Evolutionary conservation across 2,329 filamentous ascomycete species (phyloP), one percentile per base, ranked within the genome.

Genomic region (Xenoacremonium recifei): DNA sequence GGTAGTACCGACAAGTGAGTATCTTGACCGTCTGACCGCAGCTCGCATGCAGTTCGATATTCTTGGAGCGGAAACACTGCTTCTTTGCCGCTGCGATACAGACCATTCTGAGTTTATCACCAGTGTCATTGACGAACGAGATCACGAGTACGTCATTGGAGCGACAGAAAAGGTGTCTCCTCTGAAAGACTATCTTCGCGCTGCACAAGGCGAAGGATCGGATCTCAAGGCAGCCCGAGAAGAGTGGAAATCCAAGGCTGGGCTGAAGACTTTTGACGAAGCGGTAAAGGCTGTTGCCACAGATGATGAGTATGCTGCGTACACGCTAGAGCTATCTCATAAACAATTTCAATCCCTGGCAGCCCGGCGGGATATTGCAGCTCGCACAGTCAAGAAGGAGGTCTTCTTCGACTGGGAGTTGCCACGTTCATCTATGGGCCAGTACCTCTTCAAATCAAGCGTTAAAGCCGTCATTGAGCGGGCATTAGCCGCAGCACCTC

Each of bases 31-130:
- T 1, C 47, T 69, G 36, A 64, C 57, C 5, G 56, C 65, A 3
- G 62, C 61, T 3, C 57, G 66, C 11, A 63, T 68, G 61, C 57
- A 64, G 21, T 65, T 68, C 32, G 67, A 70, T 44, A 61, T 69
- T 27, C 66, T 69, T 65, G 64, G 64, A 3, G 59, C 62, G 4
- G 63, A 68, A 35, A 68, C 65, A 0, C 49, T 69, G 45, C 48
- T 69, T 18, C 51, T 68, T 12, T 65, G 62, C 36, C 62, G 66
- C 2, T 68, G 64, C 37, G 66, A 69, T 39, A 60, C 54, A 4
- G 64, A 68, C 40, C 57, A 63, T 31, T 59, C 64, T 2, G 57
- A 68, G 40, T 69, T 68, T 43, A 68, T 69, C 47, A 66, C 65
- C 0, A 63, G 60, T 12, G 45, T 50, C 3, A 55, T 65, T 7